phyloP scores from a whole-genome alignment of 2,329 filamentous ascomycete species.

The Cladosporium halotolerans region DNA sequence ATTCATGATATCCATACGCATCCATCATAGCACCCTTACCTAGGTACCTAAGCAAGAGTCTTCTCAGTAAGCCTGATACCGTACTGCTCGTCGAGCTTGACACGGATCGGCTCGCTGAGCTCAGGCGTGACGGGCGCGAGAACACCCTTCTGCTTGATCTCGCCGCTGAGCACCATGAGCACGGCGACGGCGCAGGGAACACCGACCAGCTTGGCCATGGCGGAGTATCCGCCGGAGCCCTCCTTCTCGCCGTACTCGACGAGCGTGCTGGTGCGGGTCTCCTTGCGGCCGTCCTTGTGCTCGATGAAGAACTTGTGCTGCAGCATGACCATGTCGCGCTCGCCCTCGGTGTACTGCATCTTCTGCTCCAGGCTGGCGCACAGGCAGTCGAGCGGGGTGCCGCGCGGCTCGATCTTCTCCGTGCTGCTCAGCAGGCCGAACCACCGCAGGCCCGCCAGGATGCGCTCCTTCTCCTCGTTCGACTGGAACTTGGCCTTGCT shows the following conservation, averaged over 20 bases:
- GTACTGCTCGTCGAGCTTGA: constrained; percentile 71
- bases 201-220: constrained; percentile 80
- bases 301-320: constrained; percentile 83
- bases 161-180: constrained; percentile 32
- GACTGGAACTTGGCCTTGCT: constrained; percentile 68
- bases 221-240: constrained; percentile 57
- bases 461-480: constrained; percentile 61
- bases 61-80: constrained; percentile 69
- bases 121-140: constrained; percentile 69
- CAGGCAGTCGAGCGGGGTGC: constrained; percentile 82
- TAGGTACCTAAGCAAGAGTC: constrained; percentile 21
- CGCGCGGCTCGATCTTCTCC: constrained; percentile 61
- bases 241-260: constrained; percentile 73
- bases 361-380: constrained; percentile 85
- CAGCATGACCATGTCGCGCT: constrained; percentile 76
- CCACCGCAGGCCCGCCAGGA: constrained; percentile 69
- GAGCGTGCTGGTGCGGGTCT: constrained; percentile 75
- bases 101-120: constrained; percentile 67
- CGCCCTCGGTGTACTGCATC: constrained; percentile 77
- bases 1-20: not conserved
- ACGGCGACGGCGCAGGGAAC: constrained; percentile 70
- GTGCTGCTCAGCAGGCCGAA: constrained; percentile 61
- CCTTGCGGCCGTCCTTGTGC: constrained; percentile 67
- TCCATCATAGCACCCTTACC: not conserved
- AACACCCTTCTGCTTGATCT: constrained; percentile 42